phyloP scores from a whole-genome alignment of 768 basidiomycete species.

The Filobasidium floriforme region DNA sequence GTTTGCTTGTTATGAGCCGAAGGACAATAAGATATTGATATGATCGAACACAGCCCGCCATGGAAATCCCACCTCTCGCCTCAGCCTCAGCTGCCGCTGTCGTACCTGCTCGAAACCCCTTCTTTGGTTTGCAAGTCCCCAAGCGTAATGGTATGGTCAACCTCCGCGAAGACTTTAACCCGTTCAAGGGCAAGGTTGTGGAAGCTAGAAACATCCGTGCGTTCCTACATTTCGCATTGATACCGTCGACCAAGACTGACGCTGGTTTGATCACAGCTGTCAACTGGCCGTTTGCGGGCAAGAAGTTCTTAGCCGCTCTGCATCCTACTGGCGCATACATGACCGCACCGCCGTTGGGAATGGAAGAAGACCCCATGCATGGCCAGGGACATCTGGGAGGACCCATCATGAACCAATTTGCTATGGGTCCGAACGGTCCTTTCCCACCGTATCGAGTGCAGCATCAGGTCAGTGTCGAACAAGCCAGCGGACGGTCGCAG shows the following conservation, averaged over 20 bases:
- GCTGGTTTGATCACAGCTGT: background rate
- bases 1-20: background rate
- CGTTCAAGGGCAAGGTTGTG: constrained; percentile 72
- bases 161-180: constrained; percentile 94
- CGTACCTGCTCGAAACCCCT: constrained; percentile 52
- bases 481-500: background rate
- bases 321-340: constrained; percentile 5
- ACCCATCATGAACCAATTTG: constrained; percentile 7
- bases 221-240: constrained; percentile 40
- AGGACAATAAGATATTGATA: too few species aligned
- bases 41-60: background rate
- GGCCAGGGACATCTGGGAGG: background rate
- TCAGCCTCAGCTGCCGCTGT: background rate
- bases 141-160: constrained; percentile 69
- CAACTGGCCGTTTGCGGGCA: constrained; percentile 12
- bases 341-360: constrained; percentile 3
- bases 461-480: background rate
- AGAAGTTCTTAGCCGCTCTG: background rate
- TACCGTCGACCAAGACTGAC: background rate
- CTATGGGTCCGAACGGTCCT: constrained; percentile 1
- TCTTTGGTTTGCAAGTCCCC: constrained; percentile 68
- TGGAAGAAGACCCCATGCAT: constrained; percentile 5
- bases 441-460: constrained; percentile 6
- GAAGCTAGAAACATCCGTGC: constrained; percentile 67
- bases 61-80: background rate